A percentile compares a stretch with the other conserved stretches of the same genome.
These are phyloP conservation scores for Quaeritorhiza haematococci DNA, from an alignment of 371 early-diverging fungal genomes.

Conservation along the genomic window DNA sequence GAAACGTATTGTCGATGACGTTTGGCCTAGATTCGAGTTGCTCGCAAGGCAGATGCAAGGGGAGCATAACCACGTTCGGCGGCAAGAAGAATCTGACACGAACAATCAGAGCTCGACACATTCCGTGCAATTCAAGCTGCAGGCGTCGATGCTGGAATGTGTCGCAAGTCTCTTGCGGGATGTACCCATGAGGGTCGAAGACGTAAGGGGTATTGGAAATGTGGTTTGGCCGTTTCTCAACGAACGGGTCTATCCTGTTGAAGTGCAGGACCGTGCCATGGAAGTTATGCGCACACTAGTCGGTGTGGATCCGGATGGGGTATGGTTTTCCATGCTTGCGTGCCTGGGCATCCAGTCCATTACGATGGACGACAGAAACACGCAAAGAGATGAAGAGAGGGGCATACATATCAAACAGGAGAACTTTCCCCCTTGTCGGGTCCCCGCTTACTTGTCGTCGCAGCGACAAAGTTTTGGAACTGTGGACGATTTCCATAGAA, in stretches of 20 bases:
- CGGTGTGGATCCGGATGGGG: neutral
- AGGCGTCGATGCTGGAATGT: neutral
- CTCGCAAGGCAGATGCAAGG: slow-evolving; percentile 10
- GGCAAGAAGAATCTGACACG: neutral
- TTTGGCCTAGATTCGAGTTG: slow-evolving; percentile 44
- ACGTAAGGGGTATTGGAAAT: neutral
- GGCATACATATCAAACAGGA: no score
- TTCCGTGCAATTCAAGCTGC: neutral
- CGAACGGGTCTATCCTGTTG: neutral
- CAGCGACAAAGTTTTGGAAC: no score
- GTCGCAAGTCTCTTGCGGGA: neutral
- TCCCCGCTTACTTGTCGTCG: no score
- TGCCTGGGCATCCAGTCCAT: no score
- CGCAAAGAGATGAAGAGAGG: no score
- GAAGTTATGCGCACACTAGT: neutral
- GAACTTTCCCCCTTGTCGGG: no score
- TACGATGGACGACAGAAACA: no score
- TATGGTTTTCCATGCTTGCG: neutral
- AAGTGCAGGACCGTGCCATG: neutral
- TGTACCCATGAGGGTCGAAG: neutral
- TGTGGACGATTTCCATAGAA: no score
- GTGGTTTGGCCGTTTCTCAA: neutral
- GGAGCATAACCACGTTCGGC: no score
- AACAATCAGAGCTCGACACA: neutral
- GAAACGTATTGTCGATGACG: slow-evolving; percentile 38